These are phyloP conservation scores for Fusarium sp. DNA, from an alignment of 2,329 filamentous ascomycete genomes.

Conservation along the genomic window DNA sequence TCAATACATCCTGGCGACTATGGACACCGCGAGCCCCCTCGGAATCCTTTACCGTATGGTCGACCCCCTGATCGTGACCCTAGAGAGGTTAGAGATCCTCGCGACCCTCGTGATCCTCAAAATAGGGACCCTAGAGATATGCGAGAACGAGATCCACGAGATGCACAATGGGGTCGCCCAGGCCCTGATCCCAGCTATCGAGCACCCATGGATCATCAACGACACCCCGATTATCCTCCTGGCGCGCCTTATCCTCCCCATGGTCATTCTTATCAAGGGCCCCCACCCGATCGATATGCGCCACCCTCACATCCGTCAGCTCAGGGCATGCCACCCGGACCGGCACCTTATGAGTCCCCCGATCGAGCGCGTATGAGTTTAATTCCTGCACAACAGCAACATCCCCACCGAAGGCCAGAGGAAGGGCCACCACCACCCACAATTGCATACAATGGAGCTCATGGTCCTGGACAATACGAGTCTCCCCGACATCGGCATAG, in stretches of 20 bases:
- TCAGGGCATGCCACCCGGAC: slow-evolving; percentile 42
- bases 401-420: slow-evolving; percentile 59
- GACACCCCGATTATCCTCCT: slow-evolving; percentile 63
- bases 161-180: slow-evolving; percentile 53
- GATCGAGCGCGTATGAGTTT: slow-evolving; percentile 62
- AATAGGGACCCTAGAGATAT: slow-evolving; percentile 54
- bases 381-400: slow-evolving; percentile 53
- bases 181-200: slow-evolving; percentile 51
- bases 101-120: slow-evolving; percentile 57
- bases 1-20: slow-evolving; percentile 54
- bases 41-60: slow-evolving; percentile 60
- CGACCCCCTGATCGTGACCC: slow-evolving; percentile 59
- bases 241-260: slow-evolving; percentile 55
- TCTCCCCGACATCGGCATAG: slow-evolving; percentile 54
- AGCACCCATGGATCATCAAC: slow-evolving; percentile 56
- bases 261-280: slow-evolving; percentile 47
- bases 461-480: slow-evolving; percentile 57
- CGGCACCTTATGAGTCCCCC: slow-evolving; percentile 61
- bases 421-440: slow-evolving; percentile 64
- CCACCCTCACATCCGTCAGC: slow-evolving; percentile 53
- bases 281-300: slow-evolving; percentile 52
- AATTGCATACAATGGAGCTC: slow-evolving; percentile 61
- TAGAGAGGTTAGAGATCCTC: slow-evolving; percentile 52
- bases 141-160: slow-evolving; percentile 52
- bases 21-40: slow-evolving; percentile 59